A percentile compares a stretch with the other conserved stretches of the same genome.
Conservation (phyloP, 75 land plant species). For the Pinus albicaulis region DNA sequence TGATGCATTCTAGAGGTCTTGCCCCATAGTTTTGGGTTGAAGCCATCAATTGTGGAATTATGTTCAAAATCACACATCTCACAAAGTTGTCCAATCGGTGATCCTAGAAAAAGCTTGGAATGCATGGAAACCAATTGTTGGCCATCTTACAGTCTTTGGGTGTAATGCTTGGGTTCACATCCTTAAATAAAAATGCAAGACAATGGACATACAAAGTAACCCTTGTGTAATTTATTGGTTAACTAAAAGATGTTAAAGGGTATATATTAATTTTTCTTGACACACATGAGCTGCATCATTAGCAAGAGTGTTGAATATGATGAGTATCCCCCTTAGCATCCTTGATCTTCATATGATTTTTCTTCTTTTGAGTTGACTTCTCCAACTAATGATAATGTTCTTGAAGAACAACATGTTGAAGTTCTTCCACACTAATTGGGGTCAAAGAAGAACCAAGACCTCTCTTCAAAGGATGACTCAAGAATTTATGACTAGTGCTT, state of each 20-base stretch:
- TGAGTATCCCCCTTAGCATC: not conserved
- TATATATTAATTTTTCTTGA: not conserved
- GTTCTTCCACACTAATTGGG: not conserved
- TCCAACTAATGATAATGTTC: not conserved
- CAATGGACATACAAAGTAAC: not conserved
- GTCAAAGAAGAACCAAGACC: no score
- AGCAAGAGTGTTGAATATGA: not conserved
- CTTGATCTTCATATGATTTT: not conserved
- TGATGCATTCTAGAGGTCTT: not conserved
- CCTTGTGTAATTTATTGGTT: not conserved
- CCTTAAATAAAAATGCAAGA: not conserved
- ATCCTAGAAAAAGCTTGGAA: not conserved
- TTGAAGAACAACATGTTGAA: not conserved
- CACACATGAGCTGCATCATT: not conserved
- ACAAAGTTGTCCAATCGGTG: not conserved
- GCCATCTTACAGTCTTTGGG: not conserved
- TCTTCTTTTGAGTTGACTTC: not conserved
- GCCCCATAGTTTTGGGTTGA: not conserved
- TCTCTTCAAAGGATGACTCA: not conserved
- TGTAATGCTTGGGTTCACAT: not conserved
- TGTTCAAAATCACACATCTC: not conserved
- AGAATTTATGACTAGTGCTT: not conserved
- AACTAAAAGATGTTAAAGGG: not conserved
- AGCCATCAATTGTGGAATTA: not conserved
- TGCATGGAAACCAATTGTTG: not conserved